These are phyloP conservation scores for Pholiota adiposa DNA, from an alignment of 1,284 basidiomycete genomes.

Conservation along the genomic window DNA sequence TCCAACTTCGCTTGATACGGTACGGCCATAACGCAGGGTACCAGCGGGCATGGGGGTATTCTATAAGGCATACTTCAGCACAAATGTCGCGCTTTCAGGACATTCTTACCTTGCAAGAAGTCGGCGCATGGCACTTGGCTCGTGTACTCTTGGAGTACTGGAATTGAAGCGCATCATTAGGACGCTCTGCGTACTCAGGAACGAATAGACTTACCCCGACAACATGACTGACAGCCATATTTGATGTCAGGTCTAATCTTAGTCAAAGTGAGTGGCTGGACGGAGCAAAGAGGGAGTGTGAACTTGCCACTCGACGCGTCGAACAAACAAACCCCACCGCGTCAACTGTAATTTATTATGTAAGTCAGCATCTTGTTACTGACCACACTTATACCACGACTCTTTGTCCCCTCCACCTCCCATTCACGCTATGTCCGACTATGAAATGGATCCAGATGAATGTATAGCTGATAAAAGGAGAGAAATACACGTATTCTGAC, in stretches of 20 bases:
- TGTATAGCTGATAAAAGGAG: constrained; percentile 6
- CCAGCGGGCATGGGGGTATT: constrained; percentile 57
- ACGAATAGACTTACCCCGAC: constrained; percentile 41
- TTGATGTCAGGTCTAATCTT: background rate
- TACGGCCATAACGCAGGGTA: constrained; percentile 64
- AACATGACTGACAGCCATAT: constrained; percentile 39
- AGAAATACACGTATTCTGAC: background rate
- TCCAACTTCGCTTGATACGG: constrained; percentile 48
- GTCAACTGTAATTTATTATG: constrained; percentile 20
- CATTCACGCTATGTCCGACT: constrained; percentile 28
- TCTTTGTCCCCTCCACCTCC: background rate
- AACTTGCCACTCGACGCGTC: constrained; percentile 29
- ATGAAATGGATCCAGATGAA: constrained; percentile 30
- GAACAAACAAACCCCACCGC: constrained; percentile 40
- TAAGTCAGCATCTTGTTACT: background rate
- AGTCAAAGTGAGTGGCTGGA: background rate
- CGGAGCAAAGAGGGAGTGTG: background rate
- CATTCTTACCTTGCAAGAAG: constrained; percentile 53
- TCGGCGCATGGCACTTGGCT: constrained; percentile 67
- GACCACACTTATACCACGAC: background rate
- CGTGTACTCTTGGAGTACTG: constrained; percentile 74
- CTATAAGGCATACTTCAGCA: constrained; percentile 25
- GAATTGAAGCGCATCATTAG: background rate
- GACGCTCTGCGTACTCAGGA: background rate
- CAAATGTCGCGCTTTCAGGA: constrained; percentile 1